Base-by-base conservation (phyloP, 768 basidiomycete genomes). In the Dioszegia crocea region DNA sequence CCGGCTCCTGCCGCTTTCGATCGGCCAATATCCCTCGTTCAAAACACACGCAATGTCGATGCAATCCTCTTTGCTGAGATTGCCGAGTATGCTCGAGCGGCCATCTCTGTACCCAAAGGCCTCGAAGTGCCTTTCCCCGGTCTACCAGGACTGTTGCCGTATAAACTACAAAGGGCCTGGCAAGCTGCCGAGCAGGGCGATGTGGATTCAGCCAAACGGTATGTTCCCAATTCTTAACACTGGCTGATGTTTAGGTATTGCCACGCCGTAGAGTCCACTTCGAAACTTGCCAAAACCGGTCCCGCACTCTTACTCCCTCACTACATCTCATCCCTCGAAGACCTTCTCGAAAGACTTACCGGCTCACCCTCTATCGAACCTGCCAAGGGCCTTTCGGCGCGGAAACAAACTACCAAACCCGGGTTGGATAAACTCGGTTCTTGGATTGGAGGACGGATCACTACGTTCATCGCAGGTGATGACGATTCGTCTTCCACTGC, bases 401-500 rank as follows among this genome's bases (percentile, higher is more conserved):
- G 67, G 17, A 67, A 71, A 50, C n/a, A 47, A 74, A 81, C 93
- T 62, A 82, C 85, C 33, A 91, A 93, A 68, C 92, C 96, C 2
- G 94, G 89, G 60, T 81, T 98, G 45, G 92, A 97, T 74, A 86
- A 86, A 31, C 84, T 98, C 48, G 88, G 92, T 26, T 87, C 85
- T 43, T 97, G 92, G 87, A 81, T 98, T 24, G 94, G 91, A 77
- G 88, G 89, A 12, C 84, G 88, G 17, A 84, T 99, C 70, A 91
- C 91, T 16, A 93, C 93, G 72, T 86, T 99, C 66, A 91, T 99
- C 60, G 89, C 93, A 9, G 96, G 94, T 1, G 92, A 96, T 51
- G 83, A 75, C 36, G 70, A 81, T n/a, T 6, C 45, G 30, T 44
- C 55, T 24, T 36, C 41, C 14, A 30, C 41, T 16, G 76, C 82